These are phyloP conservation scores for Ceriops zippeliana DNA, from an alignment of 345 rosid species.

Conservation along the genomic window DNA sequence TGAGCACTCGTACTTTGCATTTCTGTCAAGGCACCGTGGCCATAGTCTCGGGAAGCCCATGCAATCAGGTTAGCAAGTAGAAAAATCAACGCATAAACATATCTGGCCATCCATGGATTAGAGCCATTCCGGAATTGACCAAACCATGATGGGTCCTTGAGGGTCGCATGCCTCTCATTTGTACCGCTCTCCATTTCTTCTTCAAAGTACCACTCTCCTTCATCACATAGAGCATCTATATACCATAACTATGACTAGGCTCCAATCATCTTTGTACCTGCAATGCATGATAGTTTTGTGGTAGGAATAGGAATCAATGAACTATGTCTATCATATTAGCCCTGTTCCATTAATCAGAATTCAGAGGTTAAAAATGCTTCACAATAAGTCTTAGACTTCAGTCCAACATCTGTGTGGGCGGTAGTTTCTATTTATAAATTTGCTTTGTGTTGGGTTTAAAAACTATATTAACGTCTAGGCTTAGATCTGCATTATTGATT, in stretches of 20 bases:
- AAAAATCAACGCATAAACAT: conserved; percentile 71
- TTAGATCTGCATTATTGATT: too few relatives aligned
- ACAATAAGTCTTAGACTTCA: too few relatives aligned
- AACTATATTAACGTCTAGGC: too few relatives aligned
- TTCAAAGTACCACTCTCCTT: conserved; percentile 31
- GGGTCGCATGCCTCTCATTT: conserved; percentile 32
- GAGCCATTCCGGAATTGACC: conserved; percentile 71
- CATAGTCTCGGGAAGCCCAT: conserved; percentile 88
- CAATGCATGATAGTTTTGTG: conserved; percentile 4
- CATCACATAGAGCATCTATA: conserved; percentile 37
- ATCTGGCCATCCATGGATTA: conserved; percentile 98
- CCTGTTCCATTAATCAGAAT: too few relatives aligned
- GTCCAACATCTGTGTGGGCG: too few relatives aligned
- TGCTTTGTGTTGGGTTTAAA: too few relatives aligned
- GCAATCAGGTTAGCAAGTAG: conserved; percentile 75
- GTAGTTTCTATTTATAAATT: too few relatives aligned
- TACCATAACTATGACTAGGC: not conserved
- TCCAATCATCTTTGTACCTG: conserved; percentile 12
- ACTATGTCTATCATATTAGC: not conserved
- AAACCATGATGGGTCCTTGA: conserved; percentile 64
- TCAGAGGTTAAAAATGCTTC: too few relatives aligned
- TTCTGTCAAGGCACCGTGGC: conserved; percentile 53
- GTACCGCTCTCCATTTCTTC: conserved; percentile 57
- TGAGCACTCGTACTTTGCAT: conserved; percentile 59
- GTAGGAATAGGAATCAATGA: not conserved